Evolutionary conservation across 2,329 filamentous ascomycete species (phyloP).

Genomic region (Cryphonectria parasitica): DNA sequence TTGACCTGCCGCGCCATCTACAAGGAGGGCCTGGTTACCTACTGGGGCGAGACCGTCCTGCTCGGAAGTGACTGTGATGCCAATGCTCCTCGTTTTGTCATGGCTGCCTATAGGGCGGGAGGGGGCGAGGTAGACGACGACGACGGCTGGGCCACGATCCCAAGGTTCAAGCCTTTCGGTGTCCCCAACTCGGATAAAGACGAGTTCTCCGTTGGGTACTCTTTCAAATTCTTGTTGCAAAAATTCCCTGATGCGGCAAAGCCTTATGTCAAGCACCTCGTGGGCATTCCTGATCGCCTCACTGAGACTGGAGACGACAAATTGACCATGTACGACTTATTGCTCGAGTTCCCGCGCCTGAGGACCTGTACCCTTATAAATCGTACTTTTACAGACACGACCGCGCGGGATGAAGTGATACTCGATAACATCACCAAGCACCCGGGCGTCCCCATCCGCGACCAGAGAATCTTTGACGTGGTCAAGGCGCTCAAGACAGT

Average conservation of each 20-base stretch:
- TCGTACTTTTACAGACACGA: background rate
- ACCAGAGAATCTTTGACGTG: background rate
- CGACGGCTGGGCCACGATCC: background rate
- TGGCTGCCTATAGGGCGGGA: no score
- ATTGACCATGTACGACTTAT: background rate
- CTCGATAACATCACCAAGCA: background rate
- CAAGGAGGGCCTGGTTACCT: background rate
- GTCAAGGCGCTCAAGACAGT: background rate
- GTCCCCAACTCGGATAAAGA: no score
- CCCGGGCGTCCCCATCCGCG: background rate
- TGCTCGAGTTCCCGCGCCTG: background rate
- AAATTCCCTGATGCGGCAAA: background rate
- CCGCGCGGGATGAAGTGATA: background rate
- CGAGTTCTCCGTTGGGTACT: background rate
- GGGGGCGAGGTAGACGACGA: background rate
- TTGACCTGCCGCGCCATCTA: background rate
- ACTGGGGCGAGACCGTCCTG: background rate
- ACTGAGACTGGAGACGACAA: background rate
- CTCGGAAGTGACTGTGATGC: background rate
- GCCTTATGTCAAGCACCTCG: background rate
- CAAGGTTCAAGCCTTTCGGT: background rate
- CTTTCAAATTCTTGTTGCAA: background rate
- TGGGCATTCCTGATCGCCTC: background rate
- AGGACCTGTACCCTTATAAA: background rate
- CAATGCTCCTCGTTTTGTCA: no score